A percentile compares a stretch with the other conserved stretches of the same genome.
Conservation (phyloP, 2,329 filamentous ascomycete species). For the Sordariomycetes sp. region DNA sequence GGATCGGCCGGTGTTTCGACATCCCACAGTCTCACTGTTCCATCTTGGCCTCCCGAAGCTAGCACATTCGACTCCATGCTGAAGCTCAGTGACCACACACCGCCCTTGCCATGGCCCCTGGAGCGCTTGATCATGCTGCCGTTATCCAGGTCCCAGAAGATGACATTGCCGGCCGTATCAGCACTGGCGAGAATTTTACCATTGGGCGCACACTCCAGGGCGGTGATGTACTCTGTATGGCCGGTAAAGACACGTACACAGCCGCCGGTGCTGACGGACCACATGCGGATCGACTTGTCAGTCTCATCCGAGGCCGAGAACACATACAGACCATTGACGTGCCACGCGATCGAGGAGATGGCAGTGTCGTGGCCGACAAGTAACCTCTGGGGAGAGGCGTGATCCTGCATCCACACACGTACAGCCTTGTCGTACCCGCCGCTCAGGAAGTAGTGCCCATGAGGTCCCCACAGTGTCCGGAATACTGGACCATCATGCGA, state of each 20-base stretch:
- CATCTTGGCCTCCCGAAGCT: slow-evolving; percentile 83
- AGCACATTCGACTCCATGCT: slow-evolving; percentile 87
- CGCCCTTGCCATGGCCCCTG: slow-evolving; percentile 85
- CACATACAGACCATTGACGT: slow-evolving; percentile 86
- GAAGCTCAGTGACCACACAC: slow-evolving; percentile 89
- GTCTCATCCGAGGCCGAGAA: slow-evolving; percentile 83
- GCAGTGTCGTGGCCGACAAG: slow-evolving; percentile 89
- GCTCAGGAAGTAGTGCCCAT: slow-evolving; percentile 89
- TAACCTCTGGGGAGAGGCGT: slow-evolving; percentile 79
- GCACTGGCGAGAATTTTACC: slow-evolving; percentile 88
- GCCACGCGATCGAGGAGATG: slow-evolving; percentile 87
- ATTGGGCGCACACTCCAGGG: slow-evolving; percentile 76
- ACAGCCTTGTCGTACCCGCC: slow-evolving; percentile 85
- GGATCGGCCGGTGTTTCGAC: slow-evolving; percentile 64
- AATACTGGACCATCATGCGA: slow-evolving; percentile 86
- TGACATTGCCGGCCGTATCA: slow-evolving; percentile 80
- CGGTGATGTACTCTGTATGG: slow-evolving; percentile 78
- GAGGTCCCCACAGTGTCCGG: slow-evolving; percentile 82
- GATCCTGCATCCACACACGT: slow-evolving; percentile 85
- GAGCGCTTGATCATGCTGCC: slow-evolving; percentile 84
- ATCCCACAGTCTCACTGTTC: slow-evolving; percentile 92
- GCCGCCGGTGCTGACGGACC: slow-evolving; percentile 80
- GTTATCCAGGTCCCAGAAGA: slow-evolving; percentile 88
- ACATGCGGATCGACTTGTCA: slow-evolving; percentile 93
- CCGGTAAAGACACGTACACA: slow-evolving; percentile 89